These are phyloP conservation scores for Rhizophagus prolifer DNA, from an alignment of 192 early-diverging fungal genomes.

Conservation along the genomic window DNA sequence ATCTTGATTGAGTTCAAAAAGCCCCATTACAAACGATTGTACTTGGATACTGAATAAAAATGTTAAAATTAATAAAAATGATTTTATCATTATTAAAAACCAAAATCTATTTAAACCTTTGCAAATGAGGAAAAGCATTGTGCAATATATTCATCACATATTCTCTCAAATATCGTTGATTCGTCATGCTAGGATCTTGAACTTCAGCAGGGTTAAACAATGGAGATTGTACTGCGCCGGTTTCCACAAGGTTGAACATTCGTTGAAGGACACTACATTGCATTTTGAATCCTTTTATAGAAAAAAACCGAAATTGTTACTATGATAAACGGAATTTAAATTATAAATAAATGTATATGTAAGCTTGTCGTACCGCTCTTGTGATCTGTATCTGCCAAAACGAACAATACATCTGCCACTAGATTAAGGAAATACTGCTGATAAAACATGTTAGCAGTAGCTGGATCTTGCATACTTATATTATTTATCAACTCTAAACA, in stretches of 20 bases:
- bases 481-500: slow-evolving; percentile 87
- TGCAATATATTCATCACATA: slow-evolving; percentile 82
- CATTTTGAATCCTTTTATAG: slow-evolving; percentile 75
- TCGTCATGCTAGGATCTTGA: slow-evolving; percentile 74
- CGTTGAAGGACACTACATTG: slow-evolving; percentile 89
- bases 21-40: slow-evolving; percentile 78
- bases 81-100: background rate
- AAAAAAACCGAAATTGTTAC: background rate
- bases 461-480: slow-evolving; percentile 72
- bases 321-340: slow-evolving; percentile 4
- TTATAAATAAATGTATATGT: background rate
- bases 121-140: slow-evolving; percentile 90
- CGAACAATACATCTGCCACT: slow-evolving; percentile 95
- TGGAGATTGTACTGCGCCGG: slow-evolving; percentile 81
- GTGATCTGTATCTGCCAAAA: slow-evolving; percentile 95
- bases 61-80: background rate
- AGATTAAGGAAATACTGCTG: slow-evolving; percentile 89
- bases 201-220: slow-evolving; percentile 76
- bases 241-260: slow-evolving; percentile 85
- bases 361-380: slow-evolving; percentile 72
- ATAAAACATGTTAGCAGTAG: slow-evolving; percentile 83
- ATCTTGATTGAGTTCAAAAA: slow-evolving; percentile 85
- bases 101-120: slow-evolving; percentile 52
- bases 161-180: slow-evolving; percentile 76
- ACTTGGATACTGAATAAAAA: slow-evolving; percentile 67